Conservation (phyloP, 192 early-diverging fungal species). For the Gamsiella multidivaricata region DNA sequence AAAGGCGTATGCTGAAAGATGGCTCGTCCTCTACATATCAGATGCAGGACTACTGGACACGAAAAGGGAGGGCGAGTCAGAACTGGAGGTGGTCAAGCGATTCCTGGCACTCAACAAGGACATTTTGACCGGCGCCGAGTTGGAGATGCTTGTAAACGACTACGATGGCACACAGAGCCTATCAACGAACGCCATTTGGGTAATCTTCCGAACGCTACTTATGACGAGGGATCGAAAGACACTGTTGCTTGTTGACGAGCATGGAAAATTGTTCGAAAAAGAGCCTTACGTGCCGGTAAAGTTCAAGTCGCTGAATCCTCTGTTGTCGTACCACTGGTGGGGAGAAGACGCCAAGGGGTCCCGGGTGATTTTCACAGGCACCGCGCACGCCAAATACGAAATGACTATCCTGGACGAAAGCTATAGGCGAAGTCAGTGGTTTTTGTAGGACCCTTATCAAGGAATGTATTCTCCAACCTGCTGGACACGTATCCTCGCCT, state of each 20-base stretch:
- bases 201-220: background rate
- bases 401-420: conserved; percentile 22
- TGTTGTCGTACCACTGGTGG: conserved; percentile 30
- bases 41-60: conserved; percentile 31
- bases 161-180: background rate
- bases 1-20: no score
- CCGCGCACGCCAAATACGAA: conserved; percentile 34
- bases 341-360: conserved; percentile 22
- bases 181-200: background rate
- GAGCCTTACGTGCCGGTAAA: conserved; percentile 16
- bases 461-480: conserved; percentile 28
- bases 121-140: conserved; percentile 38
- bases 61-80: conserved; percentile 1
- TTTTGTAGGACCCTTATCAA: conserved; percentile 37
- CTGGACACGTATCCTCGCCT: conserved; percentile 17
- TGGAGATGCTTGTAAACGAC: conserved; percentile 16
- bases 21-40: conserved; percentile 42
- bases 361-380: conserved; percentile 42
- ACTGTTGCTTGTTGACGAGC: conserved; percentile 46
- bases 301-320: conserved; percentile 14
- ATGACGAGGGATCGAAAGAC: conserved; percentile 15
- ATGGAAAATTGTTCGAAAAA: conserved; percentile 34
- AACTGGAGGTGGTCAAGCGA: conserved; percentile 1
- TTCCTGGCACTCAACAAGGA: conserved; percentile 46
- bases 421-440: conserved; percentile 14